Base-by-base conservation (phyloP, 306 rosid genomes). In the Citrullus colocynthis region DNA sequence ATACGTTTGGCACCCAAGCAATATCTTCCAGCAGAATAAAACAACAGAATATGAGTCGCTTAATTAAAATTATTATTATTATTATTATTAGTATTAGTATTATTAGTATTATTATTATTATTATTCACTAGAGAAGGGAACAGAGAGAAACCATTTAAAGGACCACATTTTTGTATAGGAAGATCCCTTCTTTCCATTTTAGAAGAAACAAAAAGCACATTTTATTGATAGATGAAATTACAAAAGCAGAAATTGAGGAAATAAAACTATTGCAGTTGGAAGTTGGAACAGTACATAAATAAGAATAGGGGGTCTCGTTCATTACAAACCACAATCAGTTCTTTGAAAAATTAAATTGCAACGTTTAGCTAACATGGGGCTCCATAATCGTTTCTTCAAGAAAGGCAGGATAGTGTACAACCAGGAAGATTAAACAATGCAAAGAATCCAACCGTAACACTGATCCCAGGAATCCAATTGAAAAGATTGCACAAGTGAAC, bases 1-100 rank as follows among this genome's bases (percentile, higher is more conserved):
- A 89, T 58, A 59, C 88, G 87, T 86, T 94, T 94, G 75, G 98
- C 90, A 65, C 89, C 89, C 79, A 89, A 52, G 81, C 91, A 94
- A 80, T 90, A 94, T 84, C 98, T 94, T 61, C 7, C 54, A 81
- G 67, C 30, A 80, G 5, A 48, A 75, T 41, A 74, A 49, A 24
- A 59, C 9, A 78, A 63, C 32, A 41, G 36, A 76, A 24, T 52
- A 21, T 45, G 11, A 59, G 37, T 72, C 81, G 76, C 55, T 45
- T 24, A 16, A n/a, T 55, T 7, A 24, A 24, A 24, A 24, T 61
- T 61, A 51, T 32, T 32, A 32, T 32, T 32, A 32, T 32, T 32
- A 32, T 32, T 32, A 24, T 60, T 61, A 30, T 32, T 32, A 32
- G 2, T 32, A 32, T 32, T 32, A 32, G 2, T 32, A 32, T 32